Base-by-base conservation (phyloP, 306 rosid genomes). In the Echinosophora koreensis region DNA sequence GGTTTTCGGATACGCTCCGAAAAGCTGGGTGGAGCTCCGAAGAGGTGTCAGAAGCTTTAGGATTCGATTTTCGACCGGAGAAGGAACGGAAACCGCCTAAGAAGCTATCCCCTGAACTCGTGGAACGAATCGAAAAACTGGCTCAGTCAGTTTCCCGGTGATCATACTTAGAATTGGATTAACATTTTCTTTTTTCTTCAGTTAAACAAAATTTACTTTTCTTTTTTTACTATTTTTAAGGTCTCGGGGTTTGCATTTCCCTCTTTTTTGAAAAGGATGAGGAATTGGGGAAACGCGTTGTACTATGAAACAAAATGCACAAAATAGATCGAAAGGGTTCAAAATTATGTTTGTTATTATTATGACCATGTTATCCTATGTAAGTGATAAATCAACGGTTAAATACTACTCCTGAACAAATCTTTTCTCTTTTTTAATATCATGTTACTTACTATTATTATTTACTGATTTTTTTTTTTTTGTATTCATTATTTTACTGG, bases 1-100 rank as follows among this genome's bases (percentile, higher is more conserved):
- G 84, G 83, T 87, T 83, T 58, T 91, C 99, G 54, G 98, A 91
- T 4, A 81, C 90, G 34, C 98, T 96, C 28, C 92, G 98, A 1
- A 91, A 91, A 78, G 90, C 99, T 1, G 99, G 99, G 57, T 96
- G 99, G 99, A 96, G 97, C 96, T 89, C 99, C 74, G 99, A 92
- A 49, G 99, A 92, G 54, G 99, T 96, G 0, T 87, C 97, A 4
- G 97, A 92, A 17, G 99, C 97, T 2, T 65, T 96, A 61, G 98
- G 99, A 2, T 96, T 96, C 15, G 93, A 96, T 68, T 88, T 88
- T 69, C 97, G 99, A 86, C 94, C 90, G 12, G 97, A 92, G 74
- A 95, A 90, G 94, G 94, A 85, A 69, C 65, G 83, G 67, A 92
- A 89, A 86, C 98, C 88, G 80, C 84, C 79, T 1, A 91, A 89